Base-by-base conservation (phyloP, 192 early-diverging fungal species). In the Backusella mclennaniae region DNA sequence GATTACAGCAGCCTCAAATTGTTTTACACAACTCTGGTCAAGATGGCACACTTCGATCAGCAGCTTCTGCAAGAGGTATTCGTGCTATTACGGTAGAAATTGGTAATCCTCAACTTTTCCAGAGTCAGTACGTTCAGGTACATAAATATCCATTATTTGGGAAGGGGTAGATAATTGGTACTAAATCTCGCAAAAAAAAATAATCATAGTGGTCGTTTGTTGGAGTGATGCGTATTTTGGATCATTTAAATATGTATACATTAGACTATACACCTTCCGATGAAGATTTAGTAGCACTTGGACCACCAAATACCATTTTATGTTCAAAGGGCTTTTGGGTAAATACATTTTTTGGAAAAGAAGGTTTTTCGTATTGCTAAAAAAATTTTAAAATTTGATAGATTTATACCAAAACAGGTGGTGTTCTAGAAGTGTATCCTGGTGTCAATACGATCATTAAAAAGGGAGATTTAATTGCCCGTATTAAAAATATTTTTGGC, bases 81-180 rank as follows among this genome's bases (percentile, higher is more conserved):
- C 89, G 88, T 19, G 93, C 96, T 14, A 96, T 97, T 42, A 96
- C 95, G 1, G 95, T 97, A 33, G 96, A 97, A 79, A 96, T 97
- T 78, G 96, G 96, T 66, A 93, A 97, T 73, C 96, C 96, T 17
- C 89, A 92, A 35, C 79, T 89, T 35, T 95, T 97, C 85, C 94
- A 97, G 77, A 94, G 94, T 75, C 88, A 90, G 75, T 97, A 87
- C 82, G 93, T 95, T 29, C 90, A 88, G 77, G 88, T 84, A 74
- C 2, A 89, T 85, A 6, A n/a, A n/a, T 8, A 21, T 9, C 3
- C 3, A 33, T 33, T 33, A 33, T 33, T 82, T 29, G 15, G 0
- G 7, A 9, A 9, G 5, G 9, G n/a, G 33, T 33, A 56, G 9
- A 56, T n/a, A 31, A 72, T 9, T 38, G 23, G 23, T 15, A 33